Evolutionary conservation across 805 yeast species (phyloP).

Genomic region (Lachancea sp.): DNA sequence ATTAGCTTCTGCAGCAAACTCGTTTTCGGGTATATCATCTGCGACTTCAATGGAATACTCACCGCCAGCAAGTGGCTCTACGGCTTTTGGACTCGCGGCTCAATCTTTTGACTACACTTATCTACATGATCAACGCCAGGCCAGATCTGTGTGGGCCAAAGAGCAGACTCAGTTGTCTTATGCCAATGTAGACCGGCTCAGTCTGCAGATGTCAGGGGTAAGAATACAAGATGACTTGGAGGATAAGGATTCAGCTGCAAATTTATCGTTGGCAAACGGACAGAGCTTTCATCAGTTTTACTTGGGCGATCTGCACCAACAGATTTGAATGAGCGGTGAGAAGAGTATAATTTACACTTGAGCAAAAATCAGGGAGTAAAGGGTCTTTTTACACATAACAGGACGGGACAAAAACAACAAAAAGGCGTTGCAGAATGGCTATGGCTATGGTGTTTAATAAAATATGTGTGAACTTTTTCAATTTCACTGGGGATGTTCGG

Average conservation of each 20-base stretch:
- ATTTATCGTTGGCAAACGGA: not conserved
- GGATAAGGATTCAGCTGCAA: not conserved
- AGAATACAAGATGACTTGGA: conserved; percentile 14
- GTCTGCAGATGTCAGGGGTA: conserved; percentile 11
- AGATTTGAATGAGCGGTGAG: not conserved
- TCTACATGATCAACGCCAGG: conserved; percentile 5
- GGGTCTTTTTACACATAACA: not conserved
- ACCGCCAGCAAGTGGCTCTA: conserved; percentile 9
- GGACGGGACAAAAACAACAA: no score
- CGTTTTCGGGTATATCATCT: conserved; percentile 1
- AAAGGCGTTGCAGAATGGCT: no score
- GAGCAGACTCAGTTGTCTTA: not conserved
- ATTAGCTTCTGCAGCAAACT: not conserved
- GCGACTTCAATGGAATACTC: not conserved
- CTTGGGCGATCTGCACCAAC: conserved; percentile 11
- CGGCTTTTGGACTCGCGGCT: conserved; percentile 6
- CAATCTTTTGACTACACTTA: conserved; percentile 5
- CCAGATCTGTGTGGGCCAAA: not conserved
- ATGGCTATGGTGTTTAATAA: no score
- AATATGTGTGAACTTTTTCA: no score
- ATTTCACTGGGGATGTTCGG: no score
- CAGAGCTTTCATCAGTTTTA: conserved; percentile 13
- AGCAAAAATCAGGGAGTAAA: not conserved
- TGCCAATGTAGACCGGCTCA: conserved; percentile 4
- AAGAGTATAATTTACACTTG: not conserved